These are phyloP conservation scores for Cercospora beticola DNA, from an alignment of 2,329 filamentous ascomycete species.

Conservation along the genomic window DNA sequence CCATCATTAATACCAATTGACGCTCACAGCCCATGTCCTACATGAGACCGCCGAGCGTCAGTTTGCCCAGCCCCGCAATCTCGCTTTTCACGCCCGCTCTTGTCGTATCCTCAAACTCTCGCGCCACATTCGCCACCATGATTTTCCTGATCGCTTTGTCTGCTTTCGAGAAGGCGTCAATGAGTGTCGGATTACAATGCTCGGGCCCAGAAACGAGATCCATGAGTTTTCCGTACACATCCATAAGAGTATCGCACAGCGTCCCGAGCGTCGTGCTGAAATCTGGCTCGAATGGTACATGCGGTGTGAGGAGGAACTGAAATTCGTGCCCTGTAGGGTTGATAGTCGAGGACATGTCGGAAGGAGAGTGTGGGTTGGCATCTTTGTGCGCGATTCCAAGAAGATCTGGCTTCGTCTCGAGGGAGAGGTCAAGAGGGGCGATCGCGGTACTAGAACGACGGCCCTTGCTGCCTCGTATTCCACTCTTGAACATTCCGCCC, in stretches of 20 bases:
- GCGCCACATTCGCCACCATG: constrained; percentile 79
- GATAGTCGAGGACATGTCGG: constrained; percentile 29
- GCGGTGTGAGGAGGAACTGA: constrained; percentile 82
- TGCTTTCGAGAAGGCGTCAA: constrained; percentile 85
- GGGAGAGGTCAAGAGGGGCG: constrained; percentile 38
- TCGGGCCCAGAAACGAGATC: constrained; percentile 72
- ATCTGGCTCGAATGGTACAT: constrained; percentile 91
- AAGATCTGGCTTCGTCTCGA: constrained; percentile 23
- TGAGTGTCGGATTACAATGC: constrained; percentile 64
- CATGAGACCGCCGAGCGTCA: constrained; percentile 85
- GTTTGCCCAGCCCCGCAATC: constrained; percentile 79
- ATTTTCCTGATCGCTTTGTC: constrained; percentile 85
- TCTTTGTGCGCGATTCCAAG: constrained; percentile 25
- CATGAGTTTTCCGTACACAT: constrained; percentile 80
- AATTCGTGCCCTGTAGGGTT: constrained; percentile 81
- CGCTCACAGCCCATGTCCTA: constrained; percentile 35
- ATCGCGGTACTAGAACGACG: constrained; percentile 59
- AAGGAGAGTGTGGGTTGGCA: constrained; percentile 25
- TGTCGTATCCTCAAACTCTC: constrained; percentile 90
- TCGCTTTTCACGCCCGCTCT: constrained; percentile 74
- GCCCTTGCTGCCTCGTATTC: constrained; percentile 37
- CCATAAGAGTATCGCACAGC: constrained; percentile 90
- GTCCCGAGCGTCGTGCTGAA: constrained; percentile 97
- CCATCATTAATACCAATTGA: neutral
- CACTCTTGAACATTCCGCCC: constrained; percentile 53